Evolutionary conservation across 306 rosid genomes (phyloP).

Genomic region (Citrullus mucosospermus): DNA sequence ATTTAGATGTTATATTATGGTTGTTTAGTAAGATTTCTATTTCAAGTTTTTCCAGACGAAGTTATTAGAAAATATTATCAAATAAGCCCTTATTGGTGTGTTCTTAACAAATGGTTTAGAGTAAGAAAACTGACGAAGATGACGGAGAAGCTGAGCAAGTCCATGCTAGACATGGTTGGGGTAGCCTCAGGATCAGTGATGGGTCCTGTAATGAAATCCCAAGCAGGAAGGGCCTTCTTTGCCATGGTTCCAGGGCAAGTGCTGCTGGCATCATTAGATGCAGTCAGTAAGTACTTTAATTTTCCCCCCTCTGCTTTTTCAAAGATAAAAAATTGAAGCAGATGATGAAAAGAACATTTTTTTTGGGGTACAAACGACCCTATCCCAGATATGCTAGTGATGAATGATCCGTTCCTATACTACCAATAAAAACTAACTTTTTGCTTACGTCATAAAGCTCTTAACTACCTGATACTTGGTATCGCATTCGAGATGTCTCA

Average conservation of each 20-base stretch:
- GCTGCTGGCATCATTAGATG: slow-evolving; percentile 82
- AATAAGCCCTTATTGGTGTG: background rate
- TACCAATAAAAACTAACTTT: too few relatives aligned
- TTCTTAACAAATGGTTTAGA: slow-evolving; percentile 15
- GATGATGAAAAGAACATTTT: too few relatives aligned
- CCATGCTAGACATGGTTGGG: slow-evolving; percentile 77
- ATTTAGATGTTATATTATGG: background rate
- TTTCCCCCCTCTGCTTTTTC: background rate
- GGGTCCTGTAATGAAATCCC: slow-evolving; percentile 53
- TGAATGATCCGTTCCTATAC: too few relatives aligned
- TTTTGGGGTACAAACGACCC: too few relatives aligned
- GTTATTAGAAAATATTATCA: background rate
- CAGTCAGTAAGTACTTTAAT: slow-evolving; percentile 49
- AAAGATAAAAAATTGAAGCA: too few relatives aligned
- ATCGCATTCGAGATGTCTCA: too few relatives aligned
- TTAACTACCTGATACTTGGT: too few relatives aligned
- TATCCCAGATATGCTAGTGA: too few relatives aligned
- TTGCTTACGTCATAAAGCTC: too few relatives aligned
- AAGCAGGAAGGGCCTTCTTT: slow-evolving; percentile 70
- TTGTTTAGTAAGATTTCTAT: background rate
- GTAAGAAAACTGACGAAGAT: slow-evolving; percentile 61
- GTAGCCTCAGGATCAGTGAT: slow-evolving; percentile 61
- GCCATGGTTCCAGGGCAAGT: slow-evolving; percentile 83
- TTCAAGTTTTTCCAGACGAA: background rate
- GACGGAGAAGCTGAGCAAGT: slow-evolving; percentile 79